Base-by-base conservation (phyloP, 805 yeast species). In the Spathaspora passalidarum region DNA sequence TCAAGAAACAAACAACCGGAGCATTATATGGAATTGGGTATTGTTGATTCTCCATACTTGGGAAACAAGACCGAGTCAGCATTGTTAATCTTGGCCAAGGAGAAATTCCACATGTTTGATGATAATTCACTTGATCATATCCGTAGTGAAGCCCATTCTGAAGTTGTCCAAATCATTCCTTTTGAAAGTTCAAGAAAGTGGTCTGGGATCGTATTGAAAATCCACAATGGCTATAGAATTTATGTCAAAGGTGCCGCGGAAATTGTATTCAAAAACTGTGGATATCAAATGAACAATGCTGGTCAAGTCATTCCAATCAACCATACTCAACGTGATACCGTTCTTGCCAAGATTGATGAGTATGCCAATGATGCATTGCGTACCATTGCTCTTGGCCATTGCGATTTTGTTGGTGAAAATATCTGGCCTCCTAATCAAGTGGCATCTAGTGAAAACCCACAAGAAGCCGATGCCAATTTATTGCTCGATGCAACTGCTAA, bases 21-120 rank as follows among this genome's bases (percentile, higher is more conserved):
- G 23, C 41, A 49, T 16, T 47, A 38, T 49, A 53, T 46, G 47
- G 56, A 42, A 50, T 52, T 48, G 49, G 57, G 52, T 10, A 49
- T 40, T 18, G 56, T 57, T 9, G 54, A 68, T 42, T 94, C 86
- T 50, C 82, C 83, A 2, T 90, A 78, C 57, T 71, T 90, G 41
- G 99, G 99, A 5, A 88, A 95, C 47, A 94, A 94, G 64, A 95
- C 99, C 3, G 99, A 94, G 65, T 82, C 91, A 26, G 97, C 99
- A 0, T 65, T 94, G 46, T 72, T 94, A 34, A 70, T 81, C 11
- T 69, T 89, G 49, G 92, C 94, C 1, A 72, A 76, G 36, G 72
- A 76, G 38, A 72, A 76, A 38, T 73, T 89, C 49, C 75, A 75
- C 20, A 62, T 78, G 48, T 69, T 72, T 32, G 60, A 68, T 14